Evolutionary conservation across 2,329 filamentous ascomycete genomes (phyloP), one percentile per base, ranked within the genome.

Genomic region (Graphium sp.): DNA sequence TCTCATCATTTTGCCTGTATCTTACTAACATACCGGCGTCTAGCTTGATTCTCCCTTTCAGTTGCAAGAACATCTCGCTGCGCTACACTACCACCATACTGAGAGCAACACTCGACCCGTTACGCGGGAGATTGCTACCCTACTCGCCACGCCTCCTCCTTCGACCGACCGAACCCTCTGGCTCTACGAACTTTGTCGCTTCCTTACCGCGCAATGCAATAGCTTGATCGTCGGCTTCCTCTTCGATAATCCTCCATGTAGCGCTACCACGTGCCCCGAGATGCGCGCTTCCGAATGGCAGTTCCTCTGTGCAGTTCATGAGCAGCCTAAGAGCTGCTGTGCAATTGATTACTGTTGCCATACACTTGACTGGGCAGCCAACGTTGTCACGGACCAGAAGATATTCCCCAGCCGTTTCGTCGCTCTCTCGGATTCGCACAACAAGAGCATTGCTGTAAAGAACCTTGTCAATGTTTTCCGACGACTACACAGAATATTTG

Each of bases 251-350:
- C 87, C 87, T 6, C 77, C 87, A 4, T 98, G 89, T 56, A 93
- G 83, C 34, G 70, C 80, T 10, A 63, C 66, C 37, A 94, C 89
- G 2, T 98, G 89, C 45, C 84, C 85, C 18, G 89, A 98, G 55
- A 98, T 98, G 89, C 84, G 89, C 46, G 89, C 89, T 3, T 89
- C 81, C 18, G 87, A 98, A 58, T 98, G 89, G 89, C 89, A 98
- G 55, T 98, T 95, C 46, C 71, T 98, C 26, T 98, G 89, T 56
- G 89, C 89, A 28, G 89, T 95, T 4, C 89, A 98, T 49, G 87
- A 95, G 47, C 79, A 84, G 28, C 89, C 89, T 27, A 95, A 95
- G 56, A 81, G 78, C 43, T 98, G 89, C 59, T 94, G 87, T 52
- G 89, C 89, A 29, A 94, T 98, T 46, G 89, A 98, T 55, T 98